A percentile compares a stretch with the other conserved stretches of the same genome.
These are phyloP conservation scores for Paraglomus brasilianum DNA, from an alignment of 192 early-diverging fungal genomes.

Conservation along the genomic window DNA sequence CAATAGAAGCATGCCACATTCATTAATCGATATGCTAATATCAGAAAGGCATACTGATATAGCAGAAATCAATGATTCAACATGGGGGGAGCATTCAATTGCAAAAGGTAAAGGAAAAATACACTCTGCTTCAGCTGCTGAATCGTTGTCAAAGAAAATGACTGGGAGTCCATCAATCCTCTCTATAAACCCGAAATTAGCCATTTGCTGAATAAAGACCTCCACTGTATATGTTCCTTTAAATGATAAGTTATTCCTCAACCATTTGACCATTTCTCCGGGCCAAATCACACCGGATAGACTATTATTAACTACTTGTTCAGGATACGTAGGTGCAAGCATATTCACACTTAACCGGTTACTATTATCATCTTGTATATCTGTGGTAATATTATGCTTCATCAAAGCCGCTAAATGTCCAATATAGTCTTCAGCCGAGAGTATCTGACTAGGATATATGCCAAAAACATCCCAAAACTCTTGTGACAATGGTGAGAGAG, in stretches of 20 bases:
- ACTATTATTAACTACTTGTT: conserved; percentile 29
- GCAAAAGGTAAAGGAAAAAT: conserved; percentile 52
- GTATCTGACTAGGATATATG: conserved; percentile 32
- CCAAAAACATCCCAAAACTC: conserved; percentile 34
- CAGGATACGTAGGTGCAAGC: conserved; percentile 22
- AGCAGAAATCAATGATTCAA: conserved; percentile 51
- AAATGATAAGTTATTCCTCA: conserved; percentile 41
- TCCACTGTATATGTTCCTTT: conserved; percentile 33
- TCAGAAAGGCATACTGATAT: conserved; percentile 51
- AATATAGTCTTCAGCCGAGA: conserved; percentile 47
- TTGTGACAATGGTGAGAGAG: conserved; percentile 31
- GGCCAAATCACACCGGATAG: conserved; percentile 31
- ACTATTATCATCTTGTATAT: not conserved
- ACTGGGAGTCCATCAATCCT: conserved; percentile 47
- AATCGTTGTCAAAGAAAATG: conserved; percentile 28
- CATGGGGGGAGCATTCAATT: conserved; percentile 50
- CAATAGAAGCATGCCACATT: conserved; percentile 53
- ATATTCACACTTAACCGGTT: conserved; percentile 1
- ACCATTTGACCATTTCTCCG: conserved; percentile 38
- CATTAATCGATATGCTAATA: conserved; percentile 52
- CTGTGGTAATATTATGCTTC: conserved; percentile 34
- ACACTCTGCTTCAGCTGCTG: conserved; percentile 35
- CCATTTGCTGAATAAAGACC: conserved; percentile 53
- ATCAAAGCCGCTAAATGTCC: conserved; percentile 50
- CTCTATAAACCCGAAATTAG: conserved; percentile 56